Evolutionary conservation across 2,329 filamentous ascomycete species (phyloP).

Genomic region (Colletotrichum caudatum): DNA sequence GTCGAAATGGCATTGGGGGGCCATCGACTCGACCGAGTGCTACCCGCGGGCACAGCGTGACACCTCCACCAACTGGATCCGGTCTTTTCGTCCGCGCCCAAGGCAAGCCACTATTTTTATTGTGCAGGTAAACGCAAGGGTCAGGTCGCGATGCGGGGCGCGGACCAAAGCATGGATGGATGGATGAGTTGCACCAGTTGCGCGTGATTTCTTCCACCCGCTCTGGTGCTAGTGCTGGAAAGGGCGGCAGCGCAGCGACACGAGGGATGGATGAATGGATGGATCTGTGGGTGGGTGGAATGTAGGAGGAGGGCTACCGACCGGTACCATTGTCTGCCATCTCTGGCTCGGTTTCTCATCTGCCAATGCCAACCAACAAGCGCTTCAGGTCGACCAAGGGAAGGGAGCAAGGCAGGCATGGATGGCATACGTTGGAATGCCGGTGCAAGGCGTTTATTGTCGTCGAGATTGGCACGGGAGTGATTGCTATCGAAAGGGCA

Average conservation of each 20-base stretch:
- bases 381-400: slow-evolving; percentile 29
- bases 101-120: slow-evolving; percentile 19
- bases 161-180: slow-evolving; percentile 16
- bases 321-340: neutral
- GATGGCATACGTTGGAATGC: neutral
- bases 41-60: slow-evolving; percentile 9
- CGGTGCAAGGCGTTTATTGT: neutral
- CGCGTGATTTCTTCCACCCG: neutral
- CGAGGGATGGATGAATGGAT: slow-evolving; percentile 19
- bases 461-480: neutral
- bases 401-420: slow-evolving; percentile 27
- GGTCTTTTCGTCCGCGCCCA: slow-evolving; percentile 25
- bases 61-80: slow-evolving; percentile 33
- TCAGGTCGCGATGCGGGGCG: neutral
- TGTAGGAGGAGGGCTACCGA: slow-evolving; percentile 4
- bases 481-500: neutral
- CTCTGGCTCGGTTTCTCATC: neutral
- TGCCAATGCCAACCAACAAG: neutral
- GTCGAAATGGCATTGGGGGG: slow-evolving; percentile 21
- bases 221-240: neutral
- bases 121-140: slow-evolving; percentile 2
- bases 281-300: neutral
- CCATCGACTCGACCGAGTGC: neutral
- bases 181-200: neutral
- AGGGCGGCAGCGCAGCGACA: slow-evolving; percentile 26